Evolutionary conservation across 2,329 filamentous ascomycete genomes (phyloP), one percentile per base, ranked within the genome.

Genomic region (Phaeoacremonium minimum): DNA sequence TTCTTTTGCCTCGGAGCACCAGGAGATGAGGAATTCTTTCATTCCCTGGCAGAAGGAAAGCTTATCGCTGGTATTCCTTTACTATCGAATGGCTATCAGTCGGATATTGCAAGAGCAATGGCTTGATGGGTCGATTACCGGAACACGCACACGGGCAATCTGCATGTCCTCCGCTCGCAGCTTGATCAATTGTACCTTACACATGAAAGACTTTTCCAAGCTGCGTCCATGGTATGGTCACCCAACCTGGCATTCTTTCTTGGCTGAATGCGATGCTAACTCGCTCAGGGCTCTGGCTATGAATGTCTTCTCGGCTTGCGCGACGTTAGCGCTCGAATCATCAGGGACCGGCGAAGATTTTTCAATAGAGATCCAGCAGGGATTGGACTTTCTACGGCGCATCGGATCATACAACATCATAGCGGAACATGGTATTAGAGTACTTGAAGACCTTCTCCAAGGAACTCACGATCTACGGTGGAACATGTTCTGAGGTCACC

Each of bases 11-110:
- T 17, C 30, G 15, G 16, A 18, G 18, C 7, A 5, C 6, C 14
- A 17, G 15, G 15, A 32, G 15, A 15, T 15, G 15, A 15, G 18
- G 18, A 9, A 32, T 32, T 17, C 30, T 17, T 32, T 32, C 15
- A 32, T 32, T 18, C 8, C 16, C 5, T 32, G 30, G 30, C 30
- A 32, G 30, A 32, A 32, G 15, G 18, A 32, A 17, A 32, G 30
- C 18, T 17, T 32, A 13, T 15, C 30, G n/a, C 15, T 16, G 15
- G 30, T 32, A 7, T 12, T 32, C 7, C 30, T 32, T 13, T 32
- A 32, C 30, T 32, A 32, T 32, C 30, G 30, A 7, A 32, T 32
- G 30, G 7, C 30, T n/a, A 18, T 32, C 13, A 32, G 30, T 17
- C 15, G 30, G 15, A n/a, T 16, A 11, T 17, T 32, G 30, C 30